phyloP scores from a whole-genome alignment of 352 stramenopile genomes.

The Globisporangium echinulatum region DNA sequence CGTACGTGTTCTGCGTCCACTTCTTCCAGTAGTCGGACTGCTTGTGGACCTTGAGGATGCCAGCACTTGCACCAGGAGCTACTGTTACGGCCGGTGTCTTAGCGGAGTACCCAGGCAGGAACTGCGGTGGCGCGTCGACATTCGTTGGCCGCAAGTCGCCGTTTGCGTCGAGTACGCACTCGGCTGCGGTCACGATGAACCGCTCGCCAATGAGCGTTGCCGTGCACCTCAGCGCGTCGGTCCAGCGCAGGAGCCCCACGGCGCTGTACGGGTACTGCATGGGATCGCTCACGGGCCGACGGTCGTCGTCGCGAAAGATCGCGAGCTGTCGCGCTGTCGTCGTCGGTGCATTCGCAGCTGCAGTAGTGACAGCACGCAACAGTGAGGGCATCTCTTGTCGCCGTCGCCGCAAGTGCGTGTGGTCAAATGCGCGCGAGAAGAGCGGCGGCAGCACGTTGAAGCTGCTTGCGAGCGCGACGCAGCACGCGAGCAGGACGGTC shows the following conservation, averaged over 20 bases:
- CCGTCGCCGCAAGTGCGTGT: not conserved
- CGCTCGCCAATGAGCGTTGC: conserved; percentile 43
- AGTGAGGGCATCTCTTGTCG: not conserved
- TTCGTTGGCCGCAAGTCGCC: conserved; percentile 22
- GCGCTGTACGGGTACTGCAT: conserved; percentile 43
- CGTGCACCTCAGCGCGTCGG: conserved; percentile 35
- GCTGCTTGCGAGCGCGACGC: not conserved
- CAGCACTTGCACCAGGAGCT: not conserved
- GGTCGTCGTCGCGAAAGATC: conserved; percentile 41
- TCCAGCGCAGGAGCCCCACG: conserved; percentile 48
- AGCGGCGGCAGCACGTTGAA: not conserved
- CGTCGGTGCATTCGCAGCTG: not conserved
- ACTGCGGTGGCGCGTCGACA: conserved; percentile 14
- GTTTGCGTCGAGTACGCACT: conserved; percentile 38
- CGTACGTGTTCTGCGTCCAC: conserved; percentile 55
- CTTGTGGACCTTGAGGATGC: conserved; percentile 40
- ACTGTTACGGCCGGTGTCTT: not conserved
- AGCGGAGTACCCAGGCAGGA: conserved; percentile 19
- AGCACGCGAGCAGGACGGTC: conserved; percentile 4
- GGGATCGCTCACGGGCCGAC: conserved; percentile 25
- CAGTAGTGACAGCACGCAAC: not conserved
- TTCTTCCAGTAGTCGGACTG: conserved; percentile 64
- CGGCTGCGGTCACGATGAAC: conserved; percentile 45
- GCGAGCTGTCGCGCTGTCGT: conserved; percentile 19
- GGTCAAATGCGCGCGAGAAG: not conserved